Evolutionary conservation across 2,329 filamentous ascomycete genomes (phyloP), one percentile per base, ranked within the genome.

Genomic region (Didymosphaeria variabile): DNA sequence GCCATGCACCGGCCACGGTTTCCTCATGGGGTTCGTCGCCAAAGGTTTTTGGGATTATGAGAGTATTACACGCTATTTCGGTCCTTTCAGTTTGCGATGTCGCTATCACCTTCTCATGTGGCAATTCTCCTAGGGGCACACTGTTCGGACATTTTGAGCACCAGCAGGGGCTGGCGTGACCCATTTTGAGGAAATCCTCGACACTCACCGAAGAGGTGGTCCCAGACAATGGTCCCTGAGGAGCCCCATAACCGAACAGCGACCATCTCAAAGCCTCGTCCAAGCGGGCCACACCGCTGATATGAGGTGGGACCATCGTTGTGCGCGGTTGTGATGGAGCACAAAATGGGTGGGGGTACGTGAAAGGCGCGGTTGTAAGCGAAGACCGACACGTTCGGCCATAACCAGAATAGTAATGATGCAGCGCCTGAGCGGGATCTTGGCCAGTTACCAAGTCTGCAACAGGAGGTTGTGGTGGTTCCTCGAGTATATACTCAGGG

Each of bases 131-230:
- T 3, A 17, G 19, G 21, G 29, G 19, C 21, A 29, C 38, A 34
- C 4, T 36, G 26, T 23, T 6, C 12, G 12, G 34, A 44, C n/a
- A 17, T 15, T 52, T 31, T 44, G 53, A 47, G 45, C 71, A 73
- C 71, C 71, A 73, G 49, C 71, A 73, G 13, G 63, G 60, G 26
- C 63, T 58, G 5, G 67, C 63, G 51, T 73, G 70, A 2, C 71
- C 70, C 59, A 68, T 65, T 21, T 54, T 53, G 21, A 72, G 58
- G 53, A 72, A 73, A 1, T 61, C 53, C 0, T 60, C 46, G 6
- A 65, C 52, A 29, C 21, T 63, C 60, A 12, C 42, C 45, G 36
- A 51, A n/a, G 36, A 50, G 1, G 21, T 42, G 8, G 45, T 26
- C 1, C 29, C 36, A 7, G n/a, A 29, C 15, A 6, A 17, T 36